Evolutionary conservation across 2,329 filamentous ascomycete species (phyloP).

Genomic region (Neonectria coccinea): DNA sequence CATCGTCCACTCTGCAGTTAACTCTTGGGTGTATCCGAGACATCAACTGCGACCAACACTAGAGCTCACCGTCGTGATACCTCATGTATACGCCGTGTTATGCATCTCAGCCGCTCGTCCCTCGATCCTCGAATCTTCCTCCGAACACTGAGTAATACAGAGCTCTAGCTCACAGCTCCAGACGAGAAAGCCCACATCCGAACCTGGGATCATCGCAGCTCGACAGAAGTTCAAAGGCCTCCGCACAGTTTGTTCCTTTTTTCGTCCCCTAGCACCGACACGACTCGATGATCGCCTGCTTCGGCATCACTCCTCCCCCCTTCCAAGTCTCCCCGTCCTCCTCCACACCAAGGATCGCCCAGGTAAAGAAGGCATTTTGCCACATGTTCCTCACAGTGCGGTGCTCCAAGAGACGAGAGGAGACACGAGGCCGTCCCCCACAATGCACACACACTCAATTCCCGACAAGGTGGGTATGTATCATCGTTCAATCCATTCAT

Average conservation of each 20-base stretch:
- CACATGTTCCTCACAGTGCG: slow-evolving; percentile 6
- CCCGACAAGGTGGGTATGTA: not conserved
- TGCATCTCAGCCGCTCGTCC: not conserved
- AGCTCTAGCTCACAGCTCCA: not conserved
- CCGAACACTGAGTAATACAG: too few relatives aligned
- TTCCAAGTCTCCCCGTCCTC: slow-evolving; percentile 1
- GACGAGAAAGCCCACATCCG: not conserved
- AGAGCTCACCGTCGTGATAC: not conserved
- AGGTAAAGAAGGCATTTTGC: not conserved
- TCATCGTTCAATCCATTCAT: not conserved
- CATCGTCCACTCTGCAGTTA: too few relatives aligned
- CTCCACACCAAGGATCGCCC: slow-evolving; percentile 1
- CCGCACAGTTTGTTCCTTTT: slow-evolving; percentile 1
- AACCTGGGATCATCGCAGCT: slow-evolving; percentile 4
- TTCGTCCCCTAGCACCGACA: not conserved
- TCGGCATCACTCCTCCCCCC: not conserved
- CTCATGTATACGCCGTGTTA: not conserved
- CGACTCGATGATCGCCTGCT: not conserved
- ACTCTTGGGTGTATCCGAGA: too few relatives aligned
- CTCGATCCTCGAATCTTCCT: too few relatives aligned
- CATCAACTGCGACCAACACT: not conserved
- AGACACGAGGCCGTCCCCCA: not conserved
- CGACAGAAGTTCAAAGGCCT: slow-evolving; percentile 1
- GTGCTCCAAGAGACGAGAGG: not conserved
- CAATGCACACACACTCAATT: not conserved